Conservation (phyloP, 805 yeast species). For the Ogataea haglerorum region DNA sequence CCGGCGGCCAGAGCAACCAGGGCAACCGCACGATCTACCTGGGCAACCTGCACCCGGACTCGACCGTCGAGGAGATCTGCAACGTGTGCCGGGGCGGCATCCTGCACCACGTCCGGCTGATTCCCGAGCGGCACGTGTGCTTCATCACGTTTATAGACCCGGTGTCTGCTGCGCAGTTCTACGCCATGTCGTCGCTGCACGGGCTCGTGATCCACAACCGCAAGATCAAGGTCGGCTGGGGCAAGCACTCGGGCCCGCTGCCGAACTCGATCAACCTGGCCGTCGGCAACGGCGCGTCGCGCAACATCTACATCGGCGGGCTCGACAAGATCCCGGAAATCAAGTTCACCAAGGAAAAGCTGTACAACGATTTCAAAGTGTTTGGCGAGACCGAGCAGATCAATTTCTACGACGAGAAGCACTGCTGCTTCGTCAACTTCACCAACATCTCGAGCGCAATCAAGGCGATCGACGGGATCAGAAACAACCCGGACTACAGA, state of each 20-base stretch:
- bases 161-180: conserved; percentile 95
- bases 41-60: conserved; percentile 85
- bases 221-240: conserved; percentile 94
- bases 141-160: conserved; percentile 96
- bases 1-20: conserved; percentile 87
- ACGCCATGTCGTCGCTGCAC: conserved; percentile 88
- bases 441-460: conserved; percentile 90
- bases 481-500: conserved; percentile 65
- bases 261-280: conserved; percentile 85
- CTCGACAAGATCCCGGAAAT: conserved; percentile 32
- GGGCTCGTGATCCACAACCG: conserved; percentile 84
- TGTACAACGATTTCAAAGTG: conserved; percentile 69
- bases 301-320: conserved; percentile 86
- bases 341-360: conserved; percentile 39
- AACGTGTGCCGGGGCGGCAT: conserved; percentile 95
- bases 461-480: conserved; percentile 87
- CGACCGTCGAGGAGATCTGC: conserved; percentile 89
- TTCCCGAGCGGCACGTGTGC: conserved; percentile 85
- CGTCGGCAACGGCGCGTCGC: conserved; percentile 88
- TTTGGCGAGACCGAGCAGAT: conserved; percentile 96
- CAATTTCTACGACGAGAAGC: conserved; percentile 76
- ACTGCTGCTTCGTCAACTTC: conserved; percentile 89
- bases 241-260: conserved; percentile 91
- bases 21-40: conserved; percentile 93
- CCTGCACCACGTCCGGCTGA: conserved; percentile 74